Conservation (phyloP, 2,329 filamentous ascomycete genomes). For the Stemphylium vesicarium region DNA sequence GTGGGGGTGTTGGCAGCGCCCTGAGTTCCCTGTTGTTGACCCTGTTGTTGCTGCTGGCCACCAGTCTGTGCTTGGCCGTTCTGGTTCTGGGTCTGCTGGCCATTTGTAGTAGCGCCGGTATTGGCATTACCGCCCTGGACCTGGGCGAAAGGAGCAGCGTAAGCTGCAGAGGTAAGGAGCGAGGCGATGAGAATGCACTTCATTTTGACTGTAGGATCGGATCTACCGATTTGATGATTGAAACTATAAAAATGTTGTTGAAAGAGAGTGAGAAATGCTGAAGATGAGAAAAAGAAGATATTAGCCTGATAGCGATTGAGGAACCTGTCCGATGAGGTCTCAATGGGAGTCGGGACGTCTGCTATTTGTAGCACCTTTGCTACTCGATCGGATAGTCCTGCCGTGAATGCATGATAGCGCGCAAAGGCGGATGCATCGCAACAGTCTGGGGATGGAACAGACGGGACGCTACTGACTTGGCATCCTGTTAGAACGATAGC, state of each 20-base stretch:
- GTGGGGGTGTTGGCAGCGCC: conserved; percentile 11
- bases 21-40: not conserved
- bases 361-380: conserved; percentile 32
- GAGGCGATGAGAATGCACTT: conserved; percentile 47
- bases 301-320: conserved; percentile 35
- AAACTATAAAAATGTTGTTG: not conserved
- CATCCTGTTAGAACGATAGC: conserved; percentile 11
- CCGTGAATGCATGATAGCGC: conserved; percentile 14
- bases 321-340: conserved; percentile 37
- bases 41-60: not conserved
- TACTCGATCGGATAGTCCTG: not conserved
- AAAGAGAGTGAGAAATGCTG: conserved; percentile 21
- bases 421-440: conserved; percentile 7
- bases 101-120: not conserved
- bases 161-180: conserved; percentile 39
- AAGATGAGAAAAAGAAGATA: conserved; percentile 25
- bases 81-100: conserved; percentile 1
- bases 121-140: conserved; percentile 10
- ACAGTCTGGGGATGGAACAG: conserved; percentile 17
- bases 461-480: conserved; percentile 1
- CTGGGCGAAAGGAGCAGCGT: conserved; percentile 42
- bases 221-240: conserved; percentile 28
- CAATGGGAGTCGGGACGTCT: conserved; percentile 11
- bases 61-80: not conserved
- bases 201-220: conserved; percentile 35